Evolutionary conservation across 2,329 filamentous ascomycete species (phyloP), one percentile per base, ranked within the genome.

Genomic region (Endothia cerciana): DNA sequence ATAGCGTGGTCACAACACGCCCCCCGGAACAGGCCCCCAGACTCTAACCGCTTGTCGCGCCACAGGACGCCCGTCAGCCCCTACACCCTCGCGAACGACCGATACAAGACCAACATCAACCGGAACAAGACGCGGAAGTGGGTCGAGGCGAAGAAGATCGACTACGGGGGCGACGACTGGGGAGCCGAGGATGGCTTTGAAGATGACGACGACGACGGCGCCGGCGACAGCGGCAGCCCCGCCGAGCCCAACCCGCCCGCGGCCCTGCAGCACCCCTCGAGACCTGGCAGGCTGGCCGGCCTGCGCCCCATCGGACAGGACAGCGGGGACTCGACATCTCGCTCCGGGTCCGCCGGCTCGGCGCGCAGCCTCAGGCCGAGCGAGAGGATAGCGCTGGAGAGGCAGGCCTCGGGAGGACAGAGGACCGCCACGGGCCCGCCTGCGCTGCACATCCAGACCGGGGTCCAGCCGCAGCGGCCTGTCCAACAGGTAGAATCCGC

Each of bases 91-190:
- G 70, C 74, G 25, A 73, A 71, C 63, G 75, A 72, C 65, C 73
- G 78, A 33, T 97, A 94, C 79, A 91, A 91, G 76, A 87, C 93
- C 61, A 96, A 97, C 76, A 89, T 97, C 59, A 94, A 92, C 78
- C 89, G 94, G 68, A 86, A 89, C 64, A 97, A 97, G 80, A 97
- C 94, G 64, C 91, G 90, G 79, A 97, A 97, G 85, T 98, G 94
- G 94, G 90, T 94, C 45, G 91, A 97, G 73, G 94, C 94, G 43
- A 94, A 94, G 77, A 84, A 88, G 66, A 89, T 91, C 72, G 91
- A 88, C 74, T 98, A 98, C 74, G 94, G 94, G 73, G 94, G 94
- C 69, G 93, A 96, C 73, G 94, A 97, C 74, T 97, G 94, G 94
- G 94, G 93, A 43, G 90, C 83, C 64, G 88, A 90, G 43, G 86